Evolutionary conservation across 768 basidiomycete species (phyloP).

Genomic region (Panaeolus cyanescens): DNA sequence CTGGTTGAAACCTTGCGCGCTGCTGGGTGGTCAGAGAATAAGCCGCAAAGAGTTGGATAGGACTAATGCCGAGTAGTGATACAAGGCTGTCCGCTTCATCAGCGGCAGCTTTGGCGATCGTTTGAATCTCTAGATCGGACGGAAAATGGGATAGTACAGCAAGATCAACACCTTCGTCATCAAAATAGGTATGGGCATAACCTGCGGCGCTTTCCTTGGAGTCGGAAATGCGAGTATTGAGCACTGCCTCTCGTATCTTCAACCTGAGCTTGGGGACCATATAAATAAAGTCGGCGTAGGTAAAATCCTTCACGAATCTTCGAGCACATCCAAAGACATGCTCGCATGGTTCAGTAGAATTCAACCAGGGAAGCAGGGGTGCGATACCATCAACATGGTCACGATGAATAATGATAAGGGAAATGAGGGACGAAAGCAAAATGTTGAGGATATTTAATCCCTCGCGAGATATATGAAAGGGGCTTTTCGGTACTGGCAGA

Average conservation of each 20-base stretch:
- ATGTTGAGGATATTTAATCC: constrained; percentile 27
- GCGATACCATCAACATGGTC: constrained; percentile 21
- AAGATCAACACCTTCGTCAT: constrained; percentile 18
- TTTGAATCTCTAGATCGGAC: constrained; percentile 16
- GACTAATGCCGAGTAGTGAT: constrained; percentile 13
- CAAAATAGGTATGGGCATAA: constrained; percentile 19
- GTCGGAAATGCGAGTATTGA: constrained; percentile 2
- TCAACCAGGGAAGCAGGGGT: constrained; percentile 32
- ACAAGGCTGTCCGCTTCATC: constrained; percentile 18
- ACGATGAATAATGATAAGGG: constrained; percentile 31
- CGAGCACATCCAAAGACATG: constrained; percentile 33
- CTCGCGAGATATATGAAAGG: constrained; percentile 21
- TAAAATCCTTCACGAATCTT: constrained; percentile 22
- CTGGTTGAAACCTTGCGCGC: too few relatives aligned
- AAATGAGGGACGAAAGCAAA: constrained; percentile 30
- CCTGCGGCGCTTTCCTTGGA: constrained; percentile 9
- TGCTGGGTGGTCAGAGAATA: too few relatives aligned
- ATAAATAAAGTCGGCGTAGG: constrained; percentile 9
- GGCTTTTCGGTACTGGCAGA: background rate
- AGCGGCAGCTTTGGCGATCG: constrained; percentile 9
- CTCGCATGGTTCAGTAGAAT: constrained; percentile 28
- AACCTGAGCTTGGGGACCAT: constrained; percentile 10
- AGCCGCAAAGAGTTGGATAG: background rate
- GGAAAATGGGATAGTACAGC: constrained; percentile 17
- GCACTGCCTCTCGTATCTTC: constrained; percentile 2